Base-by-base conservation (phyloP, 192 early-diverging fungal species). In the Linnemannia elongata region DNA sequence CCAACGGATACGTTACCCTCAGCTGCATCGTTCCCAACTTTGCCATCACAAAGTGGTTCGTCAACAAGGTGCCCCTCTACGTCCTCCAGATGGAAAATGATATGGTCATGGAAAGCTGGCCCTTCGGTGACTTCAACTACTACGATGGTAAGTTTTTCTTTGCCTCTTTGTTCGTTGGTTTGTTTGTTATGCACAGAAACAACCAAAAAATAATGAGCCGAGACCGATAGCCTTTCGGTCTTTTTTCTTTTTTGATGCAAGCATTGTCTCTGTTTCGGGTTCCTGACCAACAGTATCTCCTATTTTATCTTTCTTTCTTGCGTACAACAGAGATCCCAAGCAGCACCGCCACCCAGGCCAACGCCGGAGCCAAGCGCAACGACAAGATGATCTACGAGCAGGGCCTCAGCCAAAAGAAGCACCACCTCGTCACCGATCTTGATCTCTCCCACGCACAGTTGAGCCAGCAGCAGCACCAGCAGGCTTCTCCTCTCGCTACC, bases 71-170 rank as follows among this genome's bases (percentile, higher is more conserved):
- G 27, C 91, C 91, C 36, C 77, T 90, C 41, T 89, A 88, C 39
- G 72, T 92, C 36, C 88, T 89, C 36, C 81, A 88, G 44, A 83
- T 90, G 78, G 88, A 89, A 36, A 82, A 85, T 52, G 82, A 89
- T 41, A 88, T 81, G 42, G 87, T 89, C 27, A 78, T 83, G 44
- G 81, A 89, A 60, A 92, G 88, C 54, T 90, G 84, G 83, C 82
- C 78, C n/a, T 79, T 92, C 55, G 89, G 89, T 69, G 85, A 88
- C 63, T 92, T 88, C 66, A 77, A 78, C 45, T 91, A 90, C 45
- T 79, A 85, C 49, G 88, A 87, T 70, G 79, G 82, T 82, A 75
- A 6, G 73, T 74, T 41, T 22, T 12, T 24, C 55, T 60, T 45
- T 0, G 44, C 44, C 38, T 69, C 6, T 18, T 18, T 52, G 73